Conservation (phyloP, 225 moss, liverwort and hornwort genomes). For the Pseudisothecium myosuroides region DNA sequence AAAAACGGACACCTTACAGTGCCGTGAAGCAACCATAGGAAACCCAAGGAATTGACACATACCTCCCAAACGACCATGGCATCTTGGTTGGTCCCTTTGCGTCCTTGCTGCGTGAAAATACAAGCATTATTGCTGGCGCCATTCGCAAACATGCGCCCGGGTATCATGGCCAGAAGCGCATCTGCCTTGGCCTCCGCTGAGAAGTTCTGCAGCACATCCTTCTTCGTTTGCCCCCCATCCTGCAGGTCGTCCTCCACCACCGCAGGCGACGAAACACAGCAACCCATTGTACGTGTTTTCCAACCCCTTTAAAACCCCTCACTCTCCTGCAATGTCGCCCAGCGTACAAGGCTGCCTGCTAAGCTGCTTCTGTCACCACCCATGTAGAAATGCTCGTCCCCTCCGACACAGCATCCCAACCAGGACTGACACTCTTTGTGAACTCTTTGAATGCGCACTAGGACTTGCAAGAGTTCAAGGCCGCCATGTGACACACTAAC, state of each 20-base stretch:
- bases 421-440: not conserved
- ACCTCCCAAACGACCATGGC: constrained; percentile 63
- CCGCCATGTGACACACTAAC: not conserved
- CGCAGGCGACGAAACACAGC: constrained; percentile 30
- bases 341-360: not conserved
- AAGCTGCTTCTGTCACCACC: constrained; percentile 1
- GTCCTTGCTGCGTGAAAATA: constrained; percentile 43
- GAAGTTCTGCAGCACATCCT: constrained; percentile 16
- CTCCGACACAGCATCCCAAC: not conserved
- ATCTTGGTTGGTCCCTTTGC: constrained; percentile 54
- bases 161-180: constrained; percentile 33
- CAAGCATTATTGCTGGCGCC: constrained; percentile 40
- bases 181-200: constrained; percentile 34
- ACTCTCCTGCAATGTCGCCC: not conserved
- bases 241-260: constrained; percentile 17
- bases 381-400: not conserved
- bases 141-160: constrained; percentile 42
- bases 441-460: not conserved
- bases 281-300: constrained; percentile 12
- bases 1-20: not conserved
- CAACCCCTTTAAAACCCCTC: not conserved
- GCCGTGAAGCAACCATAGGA: not conserved
- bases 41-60: not conserved
- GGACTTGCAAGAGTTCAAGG: not conserved
- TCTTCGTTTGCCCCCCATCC: constrained; percentile 8